phyloP scores from a whole-genome alignment of 1,284 basidiomycete genomes.

The Cryptococcus depauperatus region DNA sequence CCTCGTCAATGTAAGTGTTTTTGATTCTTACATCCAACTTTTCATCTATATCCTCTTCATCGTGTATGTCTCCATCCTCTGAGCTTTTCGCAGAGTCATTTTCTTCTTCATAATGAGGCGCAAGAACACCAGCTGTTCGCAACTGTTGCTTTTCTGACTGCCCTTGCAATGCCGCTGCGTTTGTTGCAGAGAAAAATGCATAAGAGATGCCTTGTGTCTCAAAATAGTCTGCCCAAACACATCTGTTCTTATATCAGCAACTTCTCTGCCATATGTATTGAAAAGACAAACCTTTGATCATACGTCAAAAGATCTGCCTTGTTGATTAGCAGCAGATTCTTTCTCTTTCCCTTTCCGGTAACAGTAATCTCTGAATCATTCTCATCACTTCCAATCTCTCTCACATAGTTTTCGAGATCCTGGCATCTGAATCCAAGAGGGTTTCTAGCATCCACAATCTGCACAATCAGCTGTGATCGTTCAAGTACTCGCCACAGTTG shows the following conservation, averaged over 20 bases:
- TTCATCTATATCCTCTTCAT: constrained; percentile 33
- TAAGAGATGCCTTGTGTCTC: constrained; percentile 71
- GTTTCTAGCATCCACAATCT: constrained; percentile 93
- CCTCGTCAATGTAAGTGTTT: constrained; percentile 62
- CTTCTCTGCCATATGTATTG: neutral
- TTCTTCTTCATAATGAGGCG: too few relatives aligned
- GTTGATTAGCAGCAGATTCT: constrained; percentile 82
- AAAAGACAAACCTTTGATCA: constrained; percentile 62
- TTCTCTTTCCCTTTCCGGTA: constrained; percentile 58
- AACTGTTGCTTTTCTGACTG: constrained; percentile 49
- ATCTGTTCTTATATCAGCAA: constrained; percentile 42
- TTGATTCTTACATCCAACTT: constrained; percentile 26
- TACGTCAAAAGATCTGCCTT: constrained; percentile 89
- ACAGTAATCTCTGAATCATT: constrained; percentile 63
- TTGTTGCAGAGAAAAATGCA: constrained; percentile 93
- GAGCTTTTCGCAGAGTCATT: constrained; percentile 27
- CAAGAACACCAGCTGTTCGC: constrained; percentile 38
- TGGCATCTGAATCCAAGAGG: constrained; percentile 84
- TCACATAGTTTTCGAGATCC: constrained; percentile 81
- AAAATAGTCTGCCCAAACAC: constrained; percentile 88
- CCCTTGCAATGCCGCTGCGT: constrained; percentile 76
- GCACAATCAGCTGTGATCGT: constrained; percentile 84
- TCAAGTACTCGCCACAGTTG: constrained; percentile 93
- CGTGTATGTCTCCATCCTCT: constrained; percentile 20
- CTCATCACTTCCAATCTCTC: constrained; percentile 63